A percentile compares a stretch with the other conserved stretches of the same genome.
Evolutionary conservation across 495 filamentous ascomycete species (phyloP).

Genomic region (Penicillium cinerascens): DNA sequence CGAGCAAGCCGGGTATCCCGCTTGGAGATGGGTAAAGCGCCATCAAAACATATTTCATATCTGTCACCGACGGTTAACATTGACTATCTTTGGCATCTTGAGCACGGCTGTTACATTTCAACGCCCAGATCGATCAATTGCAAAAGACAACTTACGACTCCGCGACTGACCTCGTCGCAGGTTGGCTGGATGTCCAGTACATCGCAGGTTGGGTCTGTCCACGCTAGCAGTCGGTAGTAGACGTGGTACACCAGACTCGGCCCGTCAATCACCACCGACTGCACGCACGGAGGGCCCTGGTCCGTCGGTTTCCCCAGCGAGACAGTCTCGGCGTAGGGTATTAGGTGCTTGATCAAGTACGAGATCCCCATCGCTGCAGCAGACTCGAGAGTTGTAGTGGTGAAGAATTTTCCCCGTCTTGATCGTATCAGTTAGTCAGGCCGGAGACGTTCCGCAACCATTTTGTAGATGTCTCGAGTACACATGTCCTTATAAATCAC

Average conservation of each 20-base stretch:
- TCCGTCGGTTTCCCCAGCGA: constrained; percentile 28
- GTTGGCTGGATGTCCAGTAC: constrained; percentile 54
- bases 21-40: constrained; percentile 62
- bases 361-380: constrained; percentile 64
- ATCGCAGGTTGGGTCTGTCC: constrained; percentile 28
- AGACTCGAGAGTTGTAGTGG: not conserved
- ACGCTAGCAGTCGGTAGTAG: constrained; percentile 50
- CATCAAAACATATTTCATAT: constrained; percentile 70
- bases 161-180: constrained; percentile 57
- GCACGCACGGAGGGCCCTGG: constrained; percentile 10
- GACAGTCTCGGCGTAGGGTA: constrained; percentile 51
- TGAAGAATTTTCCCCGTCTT: not conserved
- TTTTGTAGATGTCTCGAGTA: no score
- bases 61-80: constrained; percentile 16
- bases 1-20: constrained; percentile 48
- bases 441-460: not conserved
- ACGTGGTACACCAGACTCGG: constrained; percentile 72
- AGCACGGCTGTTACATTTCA: constrained; percentile 48
- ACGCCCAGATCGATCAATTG: constrained; percentile 48
- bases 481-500: no score
- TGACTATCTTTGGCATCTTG: not conserved
- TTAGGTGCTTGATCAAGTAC: constrained; percentile 54
- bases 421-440: not conserved
- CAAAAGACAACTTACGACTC: constrained; percentile 59
- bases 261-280: constrained; percentile 65